These are phyloP conservation scores for Melastoma candidum DNA, from an alignment of 441 rosid genomes.

Conservation along the genomic window DNA sequence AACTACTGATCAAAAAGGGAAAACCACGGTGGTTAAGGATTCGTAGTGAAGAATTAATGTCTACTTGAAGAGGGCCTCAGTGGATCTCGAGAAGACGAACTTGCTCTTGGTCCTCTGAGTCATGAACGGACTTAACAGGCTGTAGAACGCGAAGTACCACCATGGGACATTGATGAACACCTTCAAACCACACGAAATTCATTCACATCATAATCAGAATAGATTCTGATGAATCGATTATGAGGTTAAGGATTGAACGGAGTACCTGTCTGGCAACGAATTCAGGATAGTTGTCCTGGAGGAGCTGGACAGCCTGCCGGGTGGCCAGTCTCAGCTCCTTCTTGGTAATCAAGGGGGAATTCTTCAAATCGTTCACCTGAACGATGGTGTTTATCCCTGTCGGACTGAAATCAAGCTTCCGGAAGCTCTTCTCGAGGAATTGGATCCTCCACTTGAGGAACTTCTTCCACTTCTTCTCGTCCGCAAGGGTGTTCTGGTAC, in stretches of 20 bases:
- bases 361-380: slow-evolving; percentile 77
- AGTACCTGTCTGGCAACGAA: slow-evolving; percentile 83
- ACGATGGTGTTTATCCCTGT: slow-evolving; percentile 57
- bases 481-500: no score
- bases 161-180: slow-evolving; percentile 49
- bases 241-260: neutral
- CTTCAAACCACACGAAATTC: slow-evolving; percentile 9
- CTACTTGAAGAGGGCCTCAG: slow-evolving; percentile 14
- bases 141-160: slow-evolving; percentile 50
- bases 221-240: no score
- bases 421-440: neutral
- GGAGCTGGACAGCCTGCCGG: slow-evolving; percentile 71
- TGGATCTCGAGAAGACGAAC: slow-evolving; percentile 38
- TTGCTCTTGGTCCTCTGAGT: slow-evolving; percentile 44
- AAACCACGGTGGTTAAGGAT: no score
- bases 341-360: slow-evolving; percentile 72
- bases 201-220: no score
- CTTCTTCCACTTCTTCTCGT: no score
- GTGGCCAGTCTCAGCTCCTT: slow-evolving; percentile 74
- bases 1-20: no score
- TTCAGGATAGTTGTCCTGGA: slow-evolving; percentile 94
- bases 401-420: slow-evolving; percentile 64
- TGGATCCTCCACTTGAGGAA: no score
- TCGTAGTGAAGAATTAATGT: no score
- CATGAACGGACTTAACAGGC: slow-evolving; percentile 32